Evolutionary conservation across 2,329 filamentous ascomycete species (phyloP).

Genomic region (Fusarium tuaranense): DNA sequence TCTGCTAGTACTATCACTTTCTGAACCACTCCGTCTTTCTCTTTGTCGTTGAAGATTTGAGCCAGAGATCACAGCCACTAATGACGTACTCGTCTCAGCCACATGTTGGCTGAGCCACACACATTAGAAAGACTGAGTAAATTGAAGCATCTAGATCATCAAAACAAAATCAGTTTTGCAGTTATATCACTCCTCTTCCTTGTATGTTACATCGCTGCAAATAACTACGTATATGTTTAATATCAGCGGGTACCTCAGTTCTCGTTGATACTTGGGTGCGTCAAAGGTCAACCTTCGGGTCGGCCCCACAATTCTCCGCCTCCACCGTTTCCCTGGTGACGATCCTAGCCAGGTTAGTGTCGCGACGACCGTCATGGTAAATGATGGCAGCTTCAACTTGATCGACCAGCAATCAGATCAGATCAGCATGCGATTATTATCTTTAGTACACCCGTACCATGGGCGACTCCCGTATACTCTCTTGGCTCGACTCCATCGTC

Average conservation of each 20-base stretch:
- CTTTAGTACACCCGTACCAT: background rate
- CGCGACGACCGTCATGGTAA: background rate
- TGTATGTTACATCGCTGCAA: no score
- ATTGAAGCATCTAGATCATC: background rate
- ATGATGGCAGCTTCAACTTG: background rate
- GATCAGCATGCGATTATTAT: background rate
- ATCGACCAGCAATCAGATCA: background rate
- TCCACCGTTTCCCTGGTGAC: background rate
- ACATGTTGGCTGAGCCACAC: no score
- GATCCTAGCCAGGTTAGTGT: background rate
- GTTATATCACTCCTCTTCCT: no score
- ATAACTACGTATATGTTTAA: no score
- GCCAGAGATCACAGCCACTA: no score
- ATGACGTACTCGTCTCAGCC: no score
- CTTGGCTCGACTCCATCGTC: constrained; percentile 41
- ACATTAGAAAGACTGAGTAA: no score
- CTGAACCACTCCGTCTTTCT: no score
- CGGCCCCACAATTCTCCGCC: background rate
- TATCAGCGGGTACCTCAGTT: no score
- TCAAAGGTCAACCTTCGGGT: background rate
- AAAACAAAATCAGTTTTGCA: background rate
- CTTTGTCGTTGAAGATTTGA: no score
- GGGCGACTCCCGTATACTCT: background rate
- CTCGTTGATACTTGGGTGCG: no score
- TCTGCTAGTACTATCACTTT: no score